phyloP scores from a whole-genome alignment of 441 rosid species.

The Gossypium schwendimanii region DNA sequence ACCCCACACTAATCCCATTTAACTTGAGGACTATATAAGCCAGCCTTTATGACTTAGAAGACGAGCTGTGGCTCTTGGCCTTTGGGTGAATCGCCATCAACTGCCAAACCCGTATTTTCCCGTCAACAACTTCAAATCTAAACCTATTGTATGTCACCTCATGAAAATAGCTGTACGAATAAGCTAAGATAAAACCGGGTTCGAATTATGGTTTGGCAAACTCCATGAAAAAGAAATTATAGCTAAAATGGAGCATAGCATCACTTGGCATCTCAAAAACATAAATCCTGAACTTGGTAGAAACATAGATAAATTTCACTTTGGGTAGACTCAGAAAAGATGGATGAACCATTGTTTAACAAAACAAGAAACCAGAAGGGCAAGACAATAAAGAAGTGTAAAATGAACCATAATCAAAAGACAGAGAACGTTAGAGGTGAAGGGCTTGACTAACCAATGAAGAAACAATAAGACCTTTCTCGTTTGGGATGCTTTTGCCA shows the following conservation, averaged over 20 bases:
- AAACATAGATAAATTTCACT: neutral
- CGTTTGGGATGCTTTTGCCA: constrained; percentile 86
- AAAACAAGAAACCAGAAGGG: neutral
- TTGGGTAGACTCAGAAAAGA: neutral
- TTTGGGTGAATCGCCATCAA: too few relatives aligned
- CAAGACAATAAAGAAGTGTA: neutral
- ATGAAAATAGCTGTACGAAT: neutral
- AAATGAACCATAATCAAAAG: neutral
- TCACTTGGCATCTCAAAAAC: neutral
- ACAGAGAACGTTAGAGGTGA: neutral
- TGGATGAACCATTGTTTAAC: neutral
- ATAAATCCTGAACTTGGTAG: neutral
- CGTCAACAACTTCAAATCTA: neutral
- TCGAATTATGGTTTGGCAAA: neutral
- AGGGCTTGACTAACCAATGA: constrained; percentile 44
- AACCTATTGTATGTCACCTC: neutral
- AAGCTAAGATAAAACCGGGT: neutral
- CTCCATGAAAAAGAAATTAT: neutral
- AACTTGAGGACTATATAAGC: too few relatives aligned
- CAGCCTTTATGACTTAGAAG: too few relatives aligned
- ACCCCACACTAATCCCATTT: too few relatives aligned
- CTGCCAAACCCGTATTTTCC: too few relatives aligned
- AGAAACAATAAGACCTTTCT: constrained; percentile 47
- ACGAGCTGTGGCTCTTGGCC: too few relatives aligned
- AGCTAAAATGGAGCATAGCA: neutral